phyloP scores from a whole-genome alignment of 163 green algal genomes.

The Prototheca cutis region DNA sequence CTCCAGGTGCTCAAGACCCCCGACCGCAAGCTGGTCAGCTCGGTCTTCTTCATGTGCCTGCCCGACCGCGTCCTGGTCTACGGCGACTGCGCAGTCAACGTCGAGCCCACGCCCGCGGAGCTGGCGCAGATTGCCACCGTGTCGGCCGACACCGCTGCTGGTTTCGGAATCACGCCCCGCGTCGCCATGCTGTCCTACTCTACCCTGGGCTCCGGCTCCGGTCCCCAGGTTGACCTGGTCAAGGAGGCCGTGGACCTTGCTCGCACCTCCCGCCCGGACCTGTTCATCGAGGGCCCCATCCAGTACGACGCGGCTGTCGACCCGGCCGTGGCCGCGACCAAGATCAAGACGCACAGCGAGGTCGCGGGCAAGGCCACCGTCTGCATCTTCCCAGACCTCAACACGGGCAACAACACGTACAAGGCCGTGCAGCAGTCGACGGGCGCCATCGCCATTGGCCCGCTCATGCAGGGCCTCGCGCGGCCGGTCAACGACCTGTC shows the following conservation, averaged over 20 bases:
- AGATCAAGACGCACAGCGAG: constrained; percentile 55
- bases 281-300: constrained; percentile 58
- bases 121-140: constrained; percentile 61
- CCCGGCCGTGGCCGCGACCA: constrained; percentile 47
- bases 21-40: constrained; percentile 55
- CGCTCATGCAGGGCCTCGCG: constrained; percentile 70
- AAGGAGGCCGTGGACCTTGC: constrained; percentile 45
- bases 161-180: constrained; percentile 73
- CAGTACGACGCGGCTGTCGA: constrained; percentile 86
- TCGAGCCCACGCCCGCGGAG: constrained; percentile 54
- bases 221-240: constrained; percentile 62
- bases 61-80: constrained; percentile 82
- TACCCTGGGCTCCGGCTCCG: constrained; percentile 64
- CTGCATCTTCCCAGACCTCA: constrained; percentile 84
- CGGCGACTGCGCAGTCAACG: constrained; percentile 83
- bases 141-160: constrained; percentile 51
- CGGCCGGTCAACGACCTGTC: constrained; percentile 85
- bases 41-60: constrained; percentile 94
- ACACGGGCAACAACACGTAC: constrained; percentile 76
- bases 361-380: constrained; percentile 73
- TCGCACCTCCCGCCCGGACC: constrained; percentile 41
- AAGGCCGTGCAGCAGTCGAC: constrained; percentile 82
- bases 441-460: constrained; percentile 74
- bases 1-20: constrained; percentile 63
- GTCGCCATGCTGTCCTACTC: constrained; percentile 89